Evolutionary conservation across 768 basidiomycete species (phyloP), one percentile per base, ranked within the genome.

Genomic region (Boletus reticuloceps): DNA sequence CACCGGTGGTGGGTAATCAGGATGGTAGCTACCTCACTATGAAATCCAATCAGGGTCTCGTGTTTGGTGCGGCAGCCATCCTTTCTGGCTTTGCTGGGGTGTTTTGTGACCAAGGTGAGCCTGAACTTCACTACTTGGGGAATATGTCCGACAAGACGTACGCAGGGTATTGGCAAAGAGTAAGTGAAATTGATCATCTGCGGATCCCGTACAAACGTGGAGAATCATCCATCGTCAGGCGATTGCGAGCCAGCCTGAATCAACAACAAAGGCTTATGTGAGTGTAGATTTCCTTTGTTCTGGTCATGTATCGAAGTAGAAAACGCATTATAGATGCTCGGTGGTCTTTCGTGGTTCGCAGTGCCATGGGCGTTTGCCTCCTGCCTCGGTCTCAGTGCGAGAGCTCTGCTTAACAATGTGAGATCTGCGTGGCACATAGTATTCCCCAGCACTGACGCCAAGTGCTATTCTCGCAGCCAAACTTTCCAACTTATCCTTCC

Each of bases 1-100:
- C 67, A 1, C 82, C 82, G 0, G 81, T 83, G 0, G 56, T 55
- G 0, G 81, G 82, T 9, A 84, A 82, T 57, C 58, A 73, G 41
- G 69, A 74, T 16, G 81, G 83, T 6, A 79, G 78, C 49, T 84
- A 83, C 58, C 55, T 82, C 34, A 84, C 83, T 0, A 79, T 84
- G 77, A 80, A 80, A 58, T 81, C 80, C 16, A 74, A 77, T 41
- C 72, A 76, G 53, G 77, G 73, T 7, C 63, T 79, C 20, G 72
- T 78, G 13, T 77, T 78, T 42, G 77, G 76, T 50, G 72, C 72
- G 19, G 69, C 72, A 7, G 68, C 66, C 2, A 67, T 77, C 27
- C 51, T 71, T 20, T 73, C 74, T 49, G 77, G 79, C 6, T 79
- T 80, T 54, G 65, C 78, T 0, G 78, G 79, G 1, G 72, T 81